Conservation (phyloP, 768 basidiomycete genomes). For the Russula lepida region DNA sequence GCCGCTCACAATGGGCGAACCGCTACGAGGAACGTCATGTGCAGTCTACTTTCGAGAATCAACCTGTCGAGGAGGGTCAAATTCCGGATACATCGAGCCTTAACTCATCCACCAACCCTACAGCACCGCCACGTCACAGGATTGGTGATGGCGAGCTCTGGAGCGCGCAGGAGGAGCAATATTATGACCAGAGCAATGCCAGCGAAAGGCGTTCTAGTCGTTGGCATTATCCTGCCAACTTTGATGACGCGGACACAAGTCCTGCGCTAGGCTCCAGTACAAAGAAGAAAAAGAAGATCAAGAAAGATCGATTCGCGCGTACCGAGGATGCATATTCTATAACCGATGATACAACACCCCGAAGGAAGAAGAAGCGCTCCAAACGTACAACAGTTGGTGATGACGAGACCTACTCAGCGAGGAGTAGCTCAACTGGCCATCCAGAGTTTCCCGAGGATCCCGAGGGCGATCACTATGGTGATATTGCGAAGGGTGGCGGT, state of each 20-base stretch:
- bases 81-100: constrained; percentile 29
- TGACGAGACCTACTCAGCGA: constrained; percentile 28
- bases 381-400: constrained; percentile 37
- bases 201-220: constrained; percentile 33
- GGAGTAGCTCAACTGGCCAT: constrained; percentile 28
- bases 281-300: constrained; percentile 64
- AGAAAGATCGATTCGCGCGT: constrained; percentile 83
- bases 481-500: constrained; percentile 64
- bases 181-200: constrained; percentile 44
- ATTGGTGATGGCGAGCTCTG: constrained; percentile 53
- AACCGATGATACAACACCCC: constrained; percentile 33
- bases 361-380: constrained; percentile 62
- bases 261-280: constrained; percentile 32
- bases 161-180: constrained; percentile 68
- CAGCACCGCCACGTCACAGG: constrained; percentile 25
- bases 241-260: constrained; percentile 41
- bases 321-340: constrained; percentile 73
- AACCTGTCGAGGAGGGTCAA: constrained; percentile 76
- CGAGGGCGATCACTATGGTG: constrained; percentile 57
- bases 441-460: constrained; percentile 63
- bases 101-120: constrained; percentile 25
- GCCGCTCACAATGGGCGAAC: constrained; percentile 78
- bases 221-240: constrained; percentile 85
- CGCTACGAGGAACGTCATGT: constrained; percentile 79
- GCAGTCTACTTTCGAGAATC: constrained; percentile 59